phyloP scores from a whole-genome alignment of 2,329 filamentous ascomycete species.

The Fusarium circinatum region DNA sequence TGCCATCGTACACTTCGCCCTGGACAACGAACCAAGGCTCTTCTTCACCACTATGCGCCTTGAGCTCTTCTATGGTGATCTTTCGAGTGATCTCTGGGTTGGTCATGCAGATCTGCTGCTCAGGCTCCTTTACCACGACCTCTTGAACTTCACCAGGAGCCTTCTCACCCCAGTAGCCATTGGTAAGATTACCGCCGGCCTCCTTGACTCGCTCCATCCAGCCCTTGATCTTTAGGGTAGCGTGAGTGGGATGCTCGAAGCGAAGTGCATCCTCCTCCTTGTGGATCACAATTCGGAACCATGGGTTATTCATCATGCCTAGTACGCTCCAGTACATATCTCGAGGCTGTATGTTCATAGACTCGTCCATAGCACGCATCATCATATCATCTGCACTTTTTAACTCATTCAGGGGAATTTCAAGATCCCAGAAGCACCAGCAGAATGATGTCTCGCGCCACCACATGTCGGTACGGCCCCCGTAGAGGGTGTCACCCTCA shows the following conservation, averaged over 20 bases:
- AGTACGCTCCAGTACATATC: slow-evolving; percentile 98
- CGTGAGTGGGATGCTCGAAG: slow-evolving; percentile 91
- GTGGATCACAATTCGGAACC: slow-evolving; percentile 84
- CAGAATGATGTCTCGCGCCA: slow-evolving; percentile 87
- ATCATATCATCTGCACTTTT: slow-evolving; percentile 75
- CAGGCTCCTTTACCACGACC: slow-evolving; percentile 57
- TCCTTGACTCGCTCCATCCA: slow-evolving; percentile 97
- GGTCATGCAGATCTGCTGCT: slow-evolving; percentile 80
- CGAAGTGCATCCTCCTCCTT: slow-evolving; percentile 69
- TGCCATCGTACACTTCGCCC: slow-evolving; percentile 90
- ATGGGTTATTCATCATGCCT: slow-evolving; percentile 98
- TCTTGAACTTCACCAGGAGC: slow-evolving; percentile 62
- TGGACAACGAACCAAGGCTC: slow-evolving; percentile 89
- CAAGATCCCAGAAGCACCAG: slow-evolving; percentile 91
- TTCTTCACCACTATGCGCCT: slow-evolving; percentile 70
- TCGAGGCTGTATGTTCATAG: slow-evolving; percentile 84
- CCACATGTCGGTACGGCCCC: slow-evolving; percentile 80
- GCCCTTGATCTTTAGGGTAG: slow-evolving; percentile 78
- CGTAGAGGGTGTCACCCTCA: slow-evolving; percentile 73
- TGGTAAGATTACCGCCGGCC: slow-evolving; percentile 79
- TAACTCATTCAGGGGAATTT: slow-evolving; percentile 72
- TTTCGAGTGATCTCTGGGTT: slow-evolving; percentile 70
- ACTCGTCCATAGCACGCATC: slow-evolving; percentile 89
- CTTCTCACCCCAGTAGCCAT: slow-evolving; percentile 86
- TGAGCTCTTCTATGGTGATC: slow-evolving; percentile 78